Evolutionary conservation across 2,329 filamentous ascomycete species (phyloP), one percentile per base, ranked within the genome.

Genomic region (Epichloe scottii): DNA sequence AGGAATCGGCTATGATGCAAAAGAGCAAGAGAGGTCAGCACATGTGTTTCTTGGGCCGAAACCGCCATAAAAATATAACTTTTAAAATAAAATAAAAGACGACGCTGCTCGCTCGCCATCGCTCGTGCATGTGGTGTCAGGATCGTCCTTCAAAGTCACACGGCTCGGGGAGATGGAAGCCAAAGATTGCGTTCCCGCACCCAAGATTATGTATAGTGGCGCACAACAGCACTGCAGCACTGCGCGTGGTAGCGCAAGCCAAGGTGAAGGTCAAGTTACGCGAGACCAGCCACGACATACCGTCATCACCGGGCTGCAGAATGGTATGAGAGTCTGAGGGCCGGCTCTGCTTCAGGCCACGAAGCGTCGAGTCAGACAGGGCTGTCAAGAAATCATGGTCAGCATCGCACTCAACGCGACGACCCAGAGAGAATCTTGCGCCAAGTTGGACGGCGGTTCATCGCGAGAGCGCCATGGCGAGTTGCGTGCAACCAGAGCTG

Each of bases 341-440:
- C 57, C 85, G 83, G 74, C 81, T 86, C 68, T 88, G 80, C 74
- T 94, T 94, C 61, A 84, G 72, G 60, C 86, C 85, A 66, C 87
- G 82, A 58, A 82, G 62, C 69, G 65, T 71, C 74, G 68, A 72
- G 60, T 69, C 69, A 66, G 69, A 72, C 68, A 69, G 67, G 68
- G 71, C 80, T 77, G 58, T 53, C 30, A 51, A 49, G 50, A 44
- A 44, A 47, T 41, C 33, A 41, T 23, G 33, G 55, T 68, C 50
- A 68, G 63, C 56, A 63, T 57, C 33, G 52, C 54, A 47, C 55
- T 49, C 47, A 49, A 35, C 5, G 17, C n/a, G 21, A 34, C 14
- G 30, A 23, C 7, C 15, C 19, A 8, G 6, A 40, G 21, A 10
- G n/a, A n/a, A 37, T 41, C 26, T 33, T 41, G 46, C 21, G 37